Evolutionary conservation across 2,329 filamentous ascomycete genomes (phyloP), one percentile per base, ranked within the genome.

Genomic region (Pseudocercospora macadamiae): DNA sequence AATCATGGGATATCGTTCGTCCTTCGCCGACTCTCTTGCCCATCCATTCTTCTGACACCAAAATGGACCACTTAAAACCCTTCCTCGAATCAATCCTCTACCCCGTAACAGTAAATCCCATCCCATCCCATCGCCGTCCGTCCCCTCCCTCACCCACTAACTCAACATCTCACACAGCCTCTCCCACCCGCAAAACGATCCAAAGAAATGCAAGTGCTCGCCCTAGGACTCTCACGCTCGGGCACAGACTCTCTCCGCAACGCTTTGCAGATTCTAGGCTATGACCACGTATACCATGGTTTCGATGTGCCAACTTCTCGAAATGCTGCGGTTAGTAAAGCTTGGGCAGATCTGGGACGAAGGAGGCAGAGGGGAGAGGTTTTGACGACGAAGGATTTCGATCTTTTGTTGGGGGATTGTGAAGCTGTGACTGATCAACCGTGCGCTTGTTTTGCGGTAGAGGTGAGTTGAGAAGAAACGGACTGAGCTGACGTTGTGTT

Each of bases 191-290:
- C 28, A 7, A 26, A 8, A 18, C 42, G 42, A 12, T 12, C 42
- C 4, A 45, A 25, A 45, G 18, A 14, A 18, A 21, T 54, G 32
- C 7, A 60, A 55, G 56, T 66, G 6, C 55, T 66, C 52, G 57
- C 55, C 16, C 60, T 66, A n/a, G 64, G 62, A 3, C 51, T 64
- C 36, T 60, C 57, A n/a, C 62, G 64, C 49, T 58, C 60, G 14
- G 64, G 58, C 25, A 66, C 64, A 23, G 63, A 65, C 16, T 63
- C 54, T 16, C 63, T 65, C 18, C 51, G 45, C n/a, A 26, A 49
- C 34, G 64, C 62, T 10, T 59, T 66, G 6, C 19, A 54, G 14
- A 48, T 49, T 1, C 60, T 66, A 34, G 60, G 58, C 14, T 64
- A 63, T 54, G 34, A 53, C 14, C 45, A 60, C 36, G 56, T 64